Percentiles rank a stretch among this genome's conserved stretches.
These are phyloP conservation scores for Begonia fuchsioides DNA, from an alignment of 306 rosid genomes.

Conservation along the genomic window DNA sequence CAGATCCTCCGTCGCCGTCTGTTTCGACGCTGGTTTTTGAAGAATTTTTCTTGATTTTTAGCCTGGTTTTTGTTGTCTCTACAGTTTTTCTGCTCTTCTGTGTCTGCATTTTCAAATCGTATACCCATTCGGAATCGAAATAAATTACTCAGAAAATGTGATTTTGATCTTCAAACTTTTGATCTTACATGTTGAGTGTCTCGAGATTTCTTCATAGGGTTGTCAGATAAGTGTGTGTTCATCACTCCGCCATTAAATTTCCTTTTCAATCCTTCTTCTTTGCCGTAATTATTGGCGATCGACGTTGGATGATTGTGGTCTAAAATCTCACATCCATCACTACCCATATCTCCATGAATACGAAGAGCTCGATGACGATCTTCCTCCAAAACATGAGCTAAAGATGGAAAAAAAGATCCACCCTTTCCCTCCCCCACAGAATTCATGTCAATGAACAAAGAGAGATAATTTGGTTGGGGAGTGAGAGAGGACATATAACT, in stretches of 20 bases:
- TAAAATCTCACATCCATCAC: too few relatives aligned
- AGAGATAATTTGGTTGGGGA: conserved; percentile 16
- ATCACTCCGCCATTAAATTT: conserved; percentile 14
- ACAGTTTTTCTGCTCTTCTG: conserved; percentile 35
- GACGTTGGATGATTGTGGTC: too few relatives aligned
- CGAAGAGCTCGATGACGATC: not conserved
- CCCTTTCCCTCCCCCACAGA: not conserved
- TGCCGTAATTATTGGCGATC: too few relatives aligned
- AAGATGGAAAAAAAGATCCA: not conserved
- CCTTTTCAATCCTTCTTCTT: not conserved
- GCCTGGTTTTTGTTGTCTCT: conserved; percentile 20
- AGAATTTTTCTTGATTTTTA: not conserved
- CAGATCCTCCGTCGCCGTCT: conserved; percentile 16
- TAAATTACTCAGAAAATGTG: too few relatives aligned
- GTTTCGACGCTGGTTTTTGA: conserved; percentile 18
- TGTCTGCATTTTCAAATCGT: conserved; percentile 15
- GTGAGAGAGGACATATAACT: conserved; percentile 15
- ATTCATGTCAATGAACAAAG: not conserved
- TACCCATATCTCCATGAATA: not conserved
- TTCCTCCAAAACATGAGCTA: not conserved
- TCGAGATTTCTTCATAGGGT: conserved; percentile 37
- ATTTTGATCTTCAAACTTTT: conserved; percentile 13
- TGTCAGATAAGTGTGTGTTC: conserved; percentile 10
- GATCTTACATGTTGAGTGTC: not conserved
- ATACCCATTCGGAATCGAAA: not conserved